These are phyloP conservation scores for Hevea brasiliensis DNA, from an alignment of 345 rosid genomes.

Conservation along the genomic window DNA sequence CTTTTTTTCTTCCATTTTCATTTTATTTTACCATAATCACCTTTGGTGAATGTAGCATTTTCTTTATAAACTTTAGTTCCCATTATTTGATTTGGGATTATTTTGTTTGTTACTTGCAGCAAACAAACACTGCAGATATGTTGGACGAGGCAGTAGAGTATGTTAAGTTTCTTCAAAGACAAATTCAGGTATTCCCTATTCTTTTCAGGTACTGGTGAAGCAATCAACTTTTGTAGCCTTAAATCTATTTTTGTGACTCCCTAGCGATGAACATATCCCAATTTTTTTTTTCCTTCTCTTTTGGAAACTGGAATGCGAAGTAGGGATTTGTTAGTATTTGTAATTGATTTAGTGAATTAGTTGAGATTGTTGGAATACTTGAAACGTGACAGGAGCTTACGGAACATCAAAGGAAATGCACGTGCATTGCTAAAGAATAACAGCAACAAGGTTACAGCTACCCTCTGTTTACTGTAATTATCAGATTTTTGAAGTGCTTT, in stretches of 20 bases:
- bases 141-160: constrained; percentile 80
- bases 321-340: background rate
- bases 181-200: constrained; percentile 61
- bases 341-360: background rate
- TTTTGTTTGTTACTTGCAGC: constrained; percentile 45
- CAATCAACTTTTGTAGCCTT: background rate
- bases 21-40: background rate
- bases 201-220: background rate
- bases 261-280: background rate
- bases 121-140: constrained; percentile 93
- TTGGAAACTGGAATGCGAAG: background rate
- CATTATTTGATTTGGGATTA: constrained; percentile 1
- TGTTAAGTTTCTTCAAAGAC: constrained; percentile 70
- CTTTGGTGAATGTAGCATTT: background rate
- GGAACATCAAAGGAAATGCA: constrained; percentile 68
- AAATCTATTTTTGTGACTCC: background rate
- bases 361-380: constrained; percentile 1
- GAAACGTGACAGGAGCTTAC: constrained; percentile 60
- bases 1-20: background rate
- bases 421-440: constrained; percentile 52
- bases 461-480: constrained; percentile 12
- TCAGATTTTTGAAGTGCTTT: constrained; percentile 8
- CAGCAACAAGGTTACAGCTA: constrained; percentile 15
- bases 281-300: background rate
- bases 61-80: background rate